These are phyloP conservation scores for Camellia granthamiana DNA, from an alignment of 148 eudicot species.

Conservation along the genomic window DNA sequence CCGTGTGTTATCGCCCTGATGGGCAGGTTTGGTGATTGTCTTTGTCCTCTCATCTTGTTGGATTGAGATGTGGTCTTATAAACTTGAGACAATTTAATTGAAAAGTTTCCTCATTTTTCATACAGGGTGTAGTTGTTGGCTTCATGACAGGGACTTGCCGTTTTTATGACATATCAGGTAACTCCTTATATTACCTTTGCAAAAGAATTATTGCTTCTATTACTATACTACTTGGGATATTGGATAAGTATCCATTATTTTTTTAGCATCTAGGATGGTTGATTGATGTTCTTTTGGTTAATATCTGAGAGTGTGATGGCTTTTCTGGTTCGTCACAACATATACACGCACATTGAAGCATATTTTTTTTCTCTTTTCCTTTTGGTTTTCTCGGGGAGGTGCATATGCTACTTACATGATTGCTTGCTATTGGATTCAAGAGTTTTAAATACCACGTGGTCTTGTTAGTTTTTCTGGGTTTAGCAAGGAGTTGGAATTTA, in stretches of 20 bases:
- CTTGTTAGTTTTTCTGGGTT: neutral
- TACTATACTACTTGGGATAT: neutral
- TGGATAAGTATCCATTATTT: neutral
- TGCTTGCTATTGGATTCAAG: neutral
- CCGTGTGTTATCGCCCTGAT: conserved; percentile 81
- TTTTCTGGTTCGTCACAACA: neutral
- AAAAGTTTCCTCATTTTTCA: neutral
- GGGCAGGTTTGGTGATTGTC: conserved; percentile 55
- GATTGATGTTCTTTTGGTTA: neutral
- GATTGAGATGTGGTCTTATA: neutral
- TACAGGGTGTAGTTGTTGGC: conserved; percentile 81
- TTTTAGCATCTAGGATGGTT: neutral
- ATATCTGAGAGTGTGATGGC: neutral
- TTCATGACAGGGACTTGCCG: conserved; percentile 64
- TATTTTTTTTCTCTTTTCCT: neutral
- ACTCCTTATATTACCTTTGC: neutral
- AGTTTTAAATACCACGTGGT: neutral
- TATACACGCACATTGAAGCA: neutral
- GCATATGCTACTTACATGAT: neutral
- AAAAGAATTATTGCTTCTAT: too few relatives aligned
- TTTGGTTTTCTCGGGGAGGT: neutral
- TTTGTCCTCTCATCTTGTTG: conserved; percentile 4
- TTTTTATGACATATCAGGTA: conserved; percentile 61
- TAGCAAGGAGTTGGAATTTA: neutral
- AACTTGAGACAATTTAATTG: neutral